phyloP scores from a whole-genome alignment of 1,284 basidiomycete species.

The Trametes hirsuta region DNA sequence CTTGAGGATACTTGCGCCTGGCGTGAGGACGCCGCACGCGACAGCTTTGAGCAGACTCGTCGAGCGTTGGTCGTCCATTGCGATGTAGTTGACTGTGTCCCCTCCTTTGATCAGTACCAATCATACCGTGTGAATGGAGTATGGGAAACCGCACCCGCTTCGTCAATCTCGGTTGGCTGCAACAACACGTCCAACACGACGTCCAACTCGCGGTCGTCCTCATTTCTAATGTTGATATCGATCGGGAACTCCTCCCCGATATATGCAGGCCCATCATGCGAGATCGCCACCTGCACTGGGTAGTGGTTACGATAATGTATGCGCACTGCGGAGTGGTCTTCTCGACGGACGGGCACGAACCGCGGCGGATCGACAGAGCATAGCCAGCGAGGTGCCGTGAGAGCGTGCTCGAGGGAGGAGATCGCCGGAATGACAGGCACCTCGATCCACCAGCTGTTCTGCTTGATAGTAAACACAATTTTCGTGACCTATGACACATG shows the following conservation, averaged over 20 bases:
- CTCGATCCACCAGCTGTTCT: constrained; percentile 66
- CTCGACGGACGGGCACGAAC: constrained; percentile 55
- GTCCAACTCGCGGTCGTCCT: constrained; percentile 68
- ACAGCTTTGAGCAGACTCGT: constrained; percentile 75
- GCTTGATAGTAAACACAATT: constrained; percentile 53
- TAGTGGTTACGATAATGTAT: constrained; percentile 73
- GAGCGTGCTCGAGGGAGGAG: constrained; percentile 38
- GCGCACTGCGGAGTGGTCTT: constrained; percentile 57
- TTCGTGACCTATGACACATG: constrained; percentile 47
- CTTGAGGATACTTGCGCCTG: constrained; percentile 58
- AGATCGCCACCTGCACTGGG: constrained; percentile 54
- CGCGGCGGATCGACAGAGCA: constrained; percentile 50
- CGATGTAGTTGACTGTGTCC: constrained; percentile 61
- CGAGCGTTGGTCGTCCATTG: constrained; percentile 62
- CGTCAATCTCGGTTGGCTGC: constrained; percentile 78
- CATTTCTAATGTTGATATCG: constrained; percentile 64
- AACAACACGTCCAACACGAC: constrained; percentile 74
- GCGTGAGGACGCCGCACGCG: constrained; percentile 59
- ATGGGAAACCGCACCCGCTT: constrained; percentile 55
- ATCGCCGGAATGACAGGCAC: constrained; percentile 45
- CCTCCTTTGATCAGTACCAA: not conserved
- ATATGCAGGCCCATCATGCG: constrained; percentile 69
- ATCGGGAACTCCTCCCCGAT: constrained; percentile 80
- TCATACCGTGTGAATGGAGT: too few relatives aligned
- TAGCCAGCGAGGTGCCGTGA: constrained; percentile 54